phyloP scores from a whole-genome alignment of 345 rosid genomes.

The Raphanus raphanistrum region DNA sequence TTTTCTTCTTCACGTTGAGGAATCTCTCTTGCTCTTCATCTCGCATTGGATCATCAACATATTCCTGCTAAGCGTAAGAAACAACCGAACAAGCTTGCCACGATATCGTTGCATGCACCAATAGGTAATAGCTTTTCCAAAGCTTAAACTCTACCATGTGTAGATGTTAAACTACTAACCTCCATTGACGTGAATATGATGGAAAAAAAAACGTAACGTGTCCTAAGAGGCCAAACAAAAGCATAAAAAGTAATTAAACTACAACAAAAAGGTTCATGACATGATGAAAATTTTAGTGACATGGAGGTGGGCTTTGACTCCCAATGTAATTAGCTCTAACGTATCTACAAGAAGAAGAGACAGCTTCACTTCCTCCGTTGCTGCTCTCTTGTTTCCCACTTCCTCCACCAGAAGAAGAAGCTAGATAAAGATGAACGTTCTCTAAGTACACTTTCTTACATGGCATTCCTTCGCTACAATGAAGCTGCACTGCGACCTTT shows the following conservation, averaged over 20 bases:
- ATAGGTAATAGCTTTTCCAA: slow-evolving; percentile 44
- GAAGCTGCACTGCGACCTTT: slow-evolving; percentile 43
- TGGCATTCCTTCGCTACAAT: slow-evolving; percentile 56
- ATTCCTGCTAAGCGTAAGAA: slow-evolving; percentile 39
- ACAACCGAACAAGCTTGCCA: slow-evolving; percentile 38
- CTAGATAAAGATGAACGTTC: slow-evolving; percentile 52
- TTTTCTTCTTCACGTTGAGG: slow-evolving; percentile 21
- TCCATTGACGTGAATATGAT: neutral
- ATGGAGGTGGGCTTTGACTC: slow-evolving; percentile 59
- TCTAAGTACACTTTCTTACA: slow-evolving; percentile 52
- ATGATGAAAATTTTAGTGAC: slow-evolving; percentile 28
- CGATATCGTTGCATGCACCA: slow-evolving; percentile 17
- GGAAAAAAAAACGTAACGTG: slow-evolving; percentile 6
- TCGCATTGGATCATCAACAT: slow-evolving; percentile 12
- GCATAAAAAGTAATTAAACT: neutral
- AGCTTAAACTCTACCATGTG: slow-evolving; percentile 31
- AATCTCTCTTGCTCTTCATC: neutral
- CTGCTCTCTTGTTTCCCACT: slow-evolving; percentile 14
- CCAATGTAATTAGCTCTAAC: slow-evolving; percentile 59
- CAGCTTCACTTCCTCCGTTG: slow-evolving; percentile 34
- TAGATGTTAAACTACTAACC: neutral
- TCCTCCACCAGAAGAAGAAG: slow-evolving; percentile 17
- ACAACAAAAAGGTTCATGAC: slow-evolving; percentile 11
- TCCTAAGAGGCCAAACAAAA: slow-evolving; percentile 9
- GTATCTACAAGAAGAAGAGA: slow-evolving; percentile 52